Base-by-base conservation (phyloP, 768 basidiomycete species). In the Tulasnella sp. region DNA sequence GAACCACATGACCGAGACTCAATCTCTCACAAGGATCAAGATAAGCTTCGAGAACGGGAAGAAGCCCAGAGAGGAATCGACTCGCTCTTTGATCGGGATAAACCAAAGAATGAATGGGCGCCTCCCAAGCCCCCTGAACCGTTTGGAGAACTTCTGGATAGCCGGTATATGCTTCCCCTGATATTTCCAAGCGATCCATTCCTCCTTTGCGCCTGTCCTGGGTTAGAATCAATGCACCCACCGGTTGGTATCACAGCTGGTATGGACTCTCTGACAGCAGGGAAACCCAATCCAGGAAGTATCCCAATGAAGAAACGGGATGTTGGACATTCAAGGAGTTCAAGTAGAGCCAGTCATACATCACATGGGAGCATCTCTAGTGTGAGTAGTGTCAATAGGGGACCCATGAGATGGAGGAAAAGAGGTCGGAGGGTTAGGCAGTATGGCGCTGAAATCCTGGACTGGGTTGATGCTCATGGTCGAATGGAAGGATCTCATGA, bases 71-170 rank as follows among this genome's bases (percentile, higher is more conserved):
- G 74, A 45, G 72, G 68, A 54, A 82, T 95, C 60, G 89, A 96
- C 63, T 66, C 78, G 22, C 67, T 95, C 22, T 90, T 96, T 60
- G 83, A 89, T 64, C 76, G 72, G 53, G 63, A 67, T 0, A 70
- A 73, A 28, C 78, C 80, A 31, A 74, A 77, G 37, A 75, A 78
- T 0, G 64, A 73, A 4, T 98, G 91, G 81, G 78, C 81, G 49
- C 86, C 91, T 12, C 70, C 77, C 0, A 75, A 74, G 46, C 75
- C 87, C 16, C 82, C 88, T 0, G 83, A 85, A 59, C 80, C 80
- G 22, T 73, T 91, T 1, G 91, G 91, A 27, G 95, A 99, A 63
- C 67, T 96, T 22, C 70, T 96, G 56, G 91, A 99, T 64, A 90
- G 87, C 22, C 75, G 91, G 57, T 78, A 83, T 63, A 96, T 96